Base-by-base conservation (phyloP, 2,329 filamentous ascomycete genomes). In the Penicillium sp. region DNA sequence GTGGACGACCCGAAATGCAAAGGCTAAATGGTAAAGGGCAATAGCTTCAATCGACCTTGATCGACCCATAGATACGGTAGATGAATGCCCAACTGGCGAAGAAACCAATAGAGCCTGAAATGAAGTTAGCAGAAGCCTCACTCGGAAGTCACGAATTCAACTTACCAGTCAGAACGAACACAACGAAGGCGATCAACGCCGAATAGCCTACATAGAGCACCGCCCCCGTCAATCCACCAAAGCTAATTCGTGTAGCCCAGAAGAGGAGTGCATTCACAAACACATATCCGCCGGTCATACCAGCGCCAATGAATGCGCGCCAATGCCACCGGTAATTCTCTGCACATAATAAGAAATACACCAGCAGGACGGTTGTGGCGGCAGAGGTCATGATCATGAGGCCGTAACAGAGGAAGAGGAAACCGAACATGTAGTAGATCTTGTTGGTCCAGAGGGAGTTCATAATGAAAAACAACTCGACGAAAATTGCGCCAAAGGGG, bases 401-500 rank as follows among this genome's bases (percentile, higher is more conserved):
- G 10, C 90, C 92, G 69, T 96, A 99, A 81, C 92, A 97, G 53
- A 99, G 83, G 81, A 99, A 99, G 34, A 99, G 79, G 81, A 99
- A 99, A 19, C 94, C 94, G 67, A 99, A 99, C 94, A 99, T 99
- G 82, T 99, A 99, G 81, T 99, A 99, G 62, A 99, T 94, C 76
- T 94, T 91, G 79, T 88, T 93, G 76, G 95, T 96, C 94, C 94
- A 99, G 70, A 99, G 93, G 26, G 90, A 96, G 76, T 88, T 96
- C 90, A 99, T 96, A 79, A 99, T 97, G 76, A 97, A 97, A 81
- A 96, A 97, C 2, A 99, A 85, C 77, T 99, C 94, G 43, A 97
- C 92, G 63, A 97, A 97, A 70, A 99, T 97, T 58, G 94, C 93
- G 43, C 90, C 91, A 67, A 99, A 99, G 0, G 94, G 94, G 26